Evolutionary conservation across 2,329 filamentous ascomycete species (phyloP).

Genomic region (Ophiocordyceps camponoti-rufipedis): DNA sequence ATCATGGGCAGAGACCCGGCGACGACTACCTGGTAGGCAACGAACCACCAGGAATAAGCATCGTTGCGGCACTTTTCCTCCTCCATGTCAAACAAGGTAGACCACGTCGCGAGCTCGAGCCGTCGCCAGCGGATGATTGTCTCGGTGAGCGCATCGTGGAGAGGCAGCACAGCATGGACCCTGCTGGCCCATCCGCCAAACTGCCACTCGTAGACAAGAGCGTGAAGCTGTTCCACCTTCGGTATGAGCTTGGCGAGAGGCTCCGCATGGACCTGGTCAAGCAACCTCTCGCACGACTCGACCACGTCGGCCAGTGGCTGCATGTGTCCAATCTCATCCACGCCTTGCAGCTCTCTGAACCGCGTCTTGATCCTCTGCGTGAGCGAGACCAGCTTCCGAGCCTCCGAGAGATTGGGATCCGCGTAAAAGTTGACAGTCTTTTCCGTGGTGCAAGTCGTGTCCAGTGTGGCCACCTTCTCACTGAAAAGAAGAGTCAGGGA

Average conservation of each 20-base stretch:
- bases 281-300: slow-evolving; percentile 51
- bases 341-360: slow-evolving; percentile 51
- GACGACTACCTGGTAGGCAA: slow-evolving; percentile 81
- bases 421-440: slow-evolving; percentile 73
- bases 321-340: slow-evolving; percentile 53
- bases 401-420: slow-evolving; percentile 59
- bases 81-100: slow-evolving; percentile 73
- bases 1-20: slow-evolving; percentile 52
- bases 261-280: slow-evolving; percentile 60
- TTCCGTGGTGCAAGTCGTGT: slow-evolving; percentile 28
- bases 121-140: slow-evolving; percentile 79
- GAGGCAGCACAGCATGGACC: slow-evolving; percentile 47
- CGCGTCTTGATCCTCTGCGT: slow-evolving; percentile 50
- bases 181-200: slow-evolving; percentile 67
- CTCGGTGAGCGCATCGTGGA: slow-evolving; percentile 64
- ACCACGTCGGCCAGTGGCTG: slow-evolving; percentile 66
- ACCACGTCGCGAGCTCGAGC: slow-evolving; percentile 84
- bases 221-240: slow-evolving; percentile 74
- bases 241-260: slow-evolving; percentile 75
- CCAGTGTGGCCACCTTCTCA: slow-evolving; percentile 31
- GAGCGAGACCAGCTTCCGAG: slow-evolving; percentile 52
- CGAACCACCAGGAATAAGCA: slow-evolving; percentile 87
- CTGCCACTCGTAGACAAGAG: slow-evolving; percentile 84
- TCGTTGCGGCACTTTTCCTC: slow-evolving; percentile 55
- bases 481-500: slow-evolving; percentile 47